Conservation (phyloP, 1,284 basidiomycete species). For the Macrocybe sp. region DNA sequence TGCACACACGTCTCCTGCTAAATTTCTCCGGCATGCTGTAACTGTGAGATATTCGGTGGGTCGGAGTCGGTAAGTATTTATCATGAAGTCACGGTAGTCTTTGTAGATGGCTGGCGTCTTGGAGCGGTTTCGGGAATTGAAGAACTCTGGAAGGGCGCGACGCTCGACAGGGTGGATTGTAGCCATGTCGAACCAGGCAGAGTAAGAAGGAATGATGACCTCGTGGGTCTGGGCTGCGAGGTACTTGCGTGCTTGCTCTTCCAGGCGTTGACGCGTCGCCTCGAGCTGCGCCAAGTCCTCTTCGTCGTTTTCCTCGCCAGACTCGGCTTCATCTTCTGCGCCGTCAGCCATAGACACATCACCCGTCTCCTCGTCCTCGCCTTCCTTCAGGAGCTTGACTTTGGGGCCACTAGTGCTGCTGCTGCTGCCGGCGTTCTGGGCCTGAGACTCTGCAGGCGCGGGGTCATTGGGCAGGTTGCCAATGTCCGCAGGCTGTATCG, state of each 20-base stretch:
- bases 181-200: constrained; percentile 97
- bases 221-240: constrained; percentile 97
- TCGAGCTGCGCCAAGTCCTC: constrained; percentile 80
- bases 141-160: constrained; percentile 95
- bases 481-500: constrained; percentile 64
- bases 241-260: constrained; percentile 89
- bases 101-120: constrained; percentile 99
- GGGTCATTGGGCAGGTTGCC: constrained; percentile 58
- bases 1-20: constrained; percentile 97
- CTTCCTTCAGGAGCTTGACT: constrained; percentile 52
- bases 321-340: constrained; percentile 63
- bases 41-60: constrained; percentile 97
- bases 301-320: constrained; percentile 68
- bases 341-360: constrained; percentile 75
- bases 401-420: constrained; percentile 30
- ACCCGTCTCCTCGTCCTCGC: constrained; percentile 56
- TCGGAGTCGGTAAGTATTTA: constrained; percentile 95
- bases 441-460: constrained; percentile 39
- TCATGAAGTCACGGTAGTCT: constrained; percentile 99
- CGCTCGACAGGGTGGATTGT: constrained; percentile 92
- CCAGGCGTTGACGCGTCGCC: constrained; percentile 70
- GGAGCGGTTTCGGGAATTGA: constrained; percentile 91
- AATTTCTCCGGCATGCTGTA: constrained; percentile 92
- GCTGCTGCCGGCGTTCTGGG: too few species aligned
- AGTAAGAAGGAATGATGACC: constrained; percentile 95